These are phyloP conservation scores for Solanum tarijense DNA, from an alignment of 257 asterid genomes.

Conservation along the genomic window DNA sequence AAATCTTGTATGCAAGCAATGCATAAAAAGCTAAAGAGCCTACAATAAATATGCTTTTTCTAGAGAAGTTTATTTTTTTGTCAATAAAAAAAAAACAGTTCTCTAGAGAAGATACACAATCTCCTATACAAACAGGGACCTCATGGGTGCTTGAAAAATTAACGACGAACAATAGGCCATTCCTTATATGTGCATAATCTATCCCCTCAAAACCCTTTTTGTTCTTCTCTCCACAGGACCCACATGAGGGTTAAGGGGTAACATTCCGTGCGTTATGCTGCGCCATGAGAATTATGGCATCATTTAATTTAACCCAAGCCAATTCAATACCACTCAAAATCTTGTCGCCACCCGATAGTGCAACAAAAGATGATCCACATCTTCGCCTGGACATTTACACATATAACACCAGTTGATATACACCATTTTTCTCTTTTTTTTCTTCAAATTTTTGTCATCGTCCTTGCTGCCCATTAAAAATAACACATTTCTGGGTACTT, in stretches of 20 bases:
- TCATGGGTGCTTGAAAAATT: background rate
- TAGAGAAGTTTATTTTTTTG: background rate
- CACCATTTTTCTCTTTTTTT: background rate
- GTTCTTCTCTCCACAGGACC: background rate
- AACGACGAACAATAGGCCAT: background rate
- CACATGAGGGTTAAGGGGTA: background rate
- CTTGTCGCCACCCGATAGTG: background rate
- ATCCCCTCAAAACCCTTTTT: background rate
- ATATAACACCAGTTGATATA: background rate
- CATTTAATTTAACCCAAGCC: background rate
- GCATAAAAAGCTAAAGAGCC: background rate
- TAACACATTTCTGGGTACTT: background rate
- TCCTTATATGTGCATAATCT: background rate
- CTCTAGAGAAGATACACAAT: background rate
- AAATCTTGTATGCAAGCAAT: background rate
- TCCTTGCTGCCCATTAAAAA: background rate
- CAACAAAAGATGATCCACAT: background rate
- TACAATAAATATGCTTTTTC: background rate
- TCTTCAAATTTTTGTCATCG: background rate
- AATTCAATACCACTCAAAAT: background rate
- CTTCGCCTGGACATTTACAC: background rate
- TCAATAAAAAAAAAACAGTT: too few relatives aligned
- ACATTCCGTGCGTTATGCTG: background rate
- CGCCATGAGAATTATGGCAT: background rate
- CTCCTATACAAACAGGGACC: background rate